Evolutionary conservation across 345 rosid genomes (phyloP).

Genomic region (Pugionium cornutum): DNA sequence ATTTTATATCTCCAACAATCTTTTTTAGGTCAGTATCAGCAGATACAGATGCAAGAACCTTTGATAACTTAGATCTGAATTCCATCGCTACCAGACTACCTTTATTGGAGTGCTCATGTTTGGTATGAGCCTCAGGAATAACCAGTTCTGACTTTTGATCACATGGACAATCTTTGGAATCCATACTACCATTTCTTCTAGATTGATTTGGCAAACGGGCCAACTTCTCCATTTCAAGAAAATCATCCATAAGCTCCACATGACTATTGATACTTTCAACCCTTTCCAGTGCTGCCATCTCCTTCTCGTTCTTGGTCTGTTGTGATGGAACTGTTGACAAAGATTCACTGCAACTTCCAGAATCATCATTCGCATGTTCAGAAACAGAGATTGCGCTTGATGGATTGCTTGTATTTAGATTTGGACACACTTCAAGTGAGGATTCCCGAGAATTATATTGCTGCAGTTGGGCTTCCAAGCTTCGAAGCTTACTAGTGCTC

Average conservation of each 20-base stretch:
- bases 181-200: conserved; percentile 43
- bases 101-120: conserved; percentile 33
- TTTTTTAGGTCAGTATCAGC: conserved; percentile 51
- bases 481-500: conserved; percentile 74
- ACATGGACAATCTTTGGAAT: conserved; percentile 42
- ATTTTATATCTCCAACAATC: conserved; percentile 52
- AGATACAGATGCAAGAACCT: conserved; percentile 54
- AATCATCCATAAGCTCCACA: conserved; percentile 89
- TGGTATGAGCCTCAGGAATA: conserved; percentile 25
- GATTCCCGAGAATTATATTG: conserved; percentile 53
- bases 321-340: conserved; percentile 55
- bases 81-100: conserved; percentile 43
- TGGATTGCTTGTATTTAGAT: conserved; percentile 62
- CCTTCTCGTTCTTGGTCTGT: conserved; percentile 59
- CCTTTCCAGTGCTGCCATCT: conserved; percentile 45
- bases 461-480: conserved; percentile 68
- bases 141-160: conserved; percentile 45
- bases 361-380: conserved; percentile 90
- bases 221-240: conserved; percentile 98
- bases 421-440: conserved; percentile 56
- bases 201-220: conserved; percentile 62
- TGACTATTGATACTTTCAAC: conserved; percentile 51
- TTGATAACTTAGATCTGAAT: conserved; percentile 56
- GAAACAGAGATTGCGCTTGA: conserved; percentile 77
- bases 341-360: conserved; percentile 70